Conservation (phyloP, 768 basidiomycete genomes). For the Russula griseocarnosa region DNA sequence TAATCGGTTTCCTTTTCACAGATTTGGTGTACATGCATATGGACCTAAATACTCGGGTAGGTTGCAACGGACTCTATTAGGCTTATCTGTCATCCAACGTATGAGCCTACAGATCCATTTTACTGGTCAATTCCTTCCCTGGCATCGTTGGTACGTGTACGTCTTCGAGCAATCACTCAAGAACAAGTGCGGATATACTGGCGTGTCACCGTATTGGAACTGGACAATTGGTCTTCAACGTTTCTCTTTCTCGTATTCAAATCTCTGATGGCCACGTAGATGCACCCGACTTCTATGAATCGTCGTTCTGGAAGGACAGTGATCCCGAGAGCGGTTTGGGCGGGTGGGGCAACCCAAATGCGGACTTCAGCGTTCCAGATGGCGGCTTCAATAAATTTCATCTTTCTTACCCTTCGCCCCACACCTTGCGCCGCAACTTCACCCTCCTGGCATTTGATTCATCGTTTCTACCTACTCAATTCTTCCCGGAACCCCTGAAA, state of each 20-base stretch:
- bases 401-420: slow-evolving; percentile 36
- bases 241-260: background rate
- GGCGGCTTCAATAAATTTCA: slow-evolving; percentile 34
- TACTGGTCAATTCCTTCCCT: slow-evolving; percentile 32
- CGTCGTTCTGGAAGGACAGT: slow-evolving; percentile 29
- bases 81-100: no score
- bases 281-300: slow-evolving; percentile 29
- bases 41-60: slow-evolving; percentile 30
- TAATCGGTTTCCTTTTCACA: background rate
- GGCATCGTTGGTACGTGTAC: slow-evolving; percentile 32
- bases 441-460: slow-evolving; percentile 34
- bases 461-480: slow-evolving; percentile 1
- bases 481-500: slow-evolving; percentile 28
- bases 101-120: slow-evolving; percentile 27
- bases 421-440: slow-evolving; percentile 36
- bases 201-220: slow-evolving; percentile 33
- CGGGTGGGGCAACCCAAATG: slow-evolving; percentile 31
- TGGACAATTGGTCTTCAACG: slow-evolving; percentile 30
- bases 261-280: slow-evolving; percentile 20
- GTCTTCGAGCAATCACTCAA: slow-evolving; percentile 29
- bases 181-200: slow-evolving; percentile 30
- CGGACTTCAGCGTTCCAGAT: slow-evolving; percentile 30
- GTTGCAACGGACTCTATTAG: background rate
- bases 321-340: slow-evolving; percentile 31
- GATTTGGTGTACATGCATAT: slow-evolving; percentile 32